Evolutionary conservation across 495 filamentous ascomycete genomes (phyloP).

Genomic region (Parathielavia appendiculata): DNA sequence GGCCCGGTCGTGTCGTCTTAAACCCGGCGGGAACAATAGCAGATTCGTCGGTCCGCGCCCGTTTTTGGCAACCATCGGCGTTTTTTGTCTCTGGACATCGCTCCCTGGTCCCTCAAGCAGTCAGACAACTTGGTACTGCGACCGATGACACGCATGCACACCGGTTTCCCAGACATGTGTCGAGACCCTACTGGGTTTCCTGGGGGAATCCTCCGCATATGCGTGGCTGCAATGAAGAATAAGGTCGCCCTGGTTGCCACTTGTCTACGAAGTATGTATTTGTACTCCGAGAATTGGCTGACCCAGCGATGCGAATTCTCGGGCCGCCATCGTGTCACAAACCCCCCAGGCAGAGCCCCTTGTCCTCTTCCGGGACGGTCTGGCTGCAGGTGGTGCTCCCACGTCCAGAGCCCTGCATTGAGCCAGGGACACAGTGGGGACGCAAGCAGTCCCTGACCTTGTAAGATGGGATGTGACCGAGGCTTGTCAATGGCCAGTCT

Average conservation of each 20-base stretch:
- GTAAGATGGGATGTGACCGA: constrained; percentile 12
- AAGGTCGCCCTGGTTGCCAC: constrained; percentile 22
- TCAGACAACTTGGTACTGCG: constrained; percentile 12
- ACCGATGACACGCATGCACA: constrained; percentile 23
- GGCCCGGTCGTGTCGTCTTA: constrained; percentile 5
- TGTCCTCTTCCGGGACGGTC: constrained; percentile 25
- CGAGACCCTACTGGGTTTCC: constrained; percentile 23
- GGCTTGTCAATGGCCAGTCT: constrained; percentile 4
- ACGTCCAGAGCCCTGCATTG: constrained; percentile 12
- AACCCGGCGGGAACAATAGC: constrained; percentile 11
- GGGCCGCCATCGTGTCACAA: constrained; percentile 30
- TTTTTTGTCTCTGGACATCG: not conserved
- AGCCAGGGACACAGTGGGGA: constrained; percentile 13
- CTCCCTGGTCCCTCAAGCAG: not conserved
- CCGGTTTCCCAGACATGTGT: constrained; percentile 19
- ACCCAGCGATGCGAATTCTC: constrained; percentile 13
- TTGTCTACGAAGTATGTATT: constrained; percentile 13
- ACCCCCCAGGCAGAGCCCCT: constrained; percentile 1
- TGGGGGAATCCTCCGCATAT: constrained; percentile 19
- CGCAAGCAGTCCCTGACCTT: constrained; percentile 9
- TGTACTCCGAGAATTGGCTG: constrained; percentile 14
- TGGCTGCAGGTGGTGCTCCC: constrained; percentile 23
- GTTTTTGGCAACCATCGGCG: constrained; percentile 11
- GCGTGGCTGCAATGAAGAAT: constrained; percentile 21
- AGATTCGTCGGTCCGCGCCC: constrained; percentile 9